These are phyloP conservation scores for Trypanosoma cruzi DNA, from an alignment of 208 protist species.

Conservation along the genomic window DNA sequence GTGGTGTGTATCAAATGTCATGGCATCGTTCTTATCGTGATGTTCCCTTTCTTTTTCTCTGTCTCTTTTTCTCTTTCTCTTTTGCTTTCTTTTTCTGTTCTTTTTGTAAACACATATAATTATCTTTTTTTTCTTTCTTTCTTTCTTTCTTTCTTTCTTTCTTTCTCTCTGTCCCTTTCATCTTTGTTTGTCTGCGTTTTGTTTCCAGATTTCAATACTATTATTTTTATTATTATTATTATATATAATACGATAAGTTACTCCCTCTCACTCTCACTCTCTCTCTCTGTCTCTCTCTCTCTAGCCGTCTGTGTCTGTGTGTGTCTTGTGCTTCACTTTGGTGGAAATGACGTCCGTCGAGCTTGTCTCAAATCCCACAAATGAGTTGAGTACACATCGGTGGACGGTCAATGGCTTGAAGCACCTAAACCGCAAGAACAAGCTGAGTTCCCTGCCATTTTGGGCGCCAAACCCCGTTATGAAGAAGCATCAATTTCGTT, in stretches of 20 bases:
- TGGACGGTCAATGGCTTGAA: constrained; percentile 45
- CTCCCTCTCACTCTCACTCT: too few relatives aligned
- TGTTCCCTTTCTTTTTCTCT: too few relatives aligned
- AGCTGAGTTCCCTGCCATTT: constrained; percentile 79
- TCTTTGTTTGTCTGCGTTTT: background rate
- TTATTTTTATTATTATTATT: too few relatives aligned
- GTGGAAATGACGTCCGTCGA: constrained; percentile 42
- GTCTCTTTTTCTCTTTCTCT: too few relatives aligned
- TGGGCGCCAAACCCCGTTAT: constrained; percentile 63
- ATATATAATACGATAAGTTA: too few relatives aligned
- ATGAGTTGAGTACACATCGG: constrained; percentile 46
- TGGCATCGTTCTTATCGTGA: too few relatives aligned
- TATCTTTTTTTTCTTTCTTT: too few relatives aligned
- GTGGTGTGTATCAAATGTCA: too few relatives aligned
- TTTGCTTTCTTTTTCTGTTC: constrained; percentile 3
- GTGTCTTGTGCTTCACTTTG: background rate
- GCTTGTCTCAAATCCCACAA: constrained; percentile 59
- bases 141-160: background rate
- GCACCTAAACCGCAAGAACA: constrained; percentile 74
- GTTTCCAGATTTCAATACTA: too few relatives aligned
- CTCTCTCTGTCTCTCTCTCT: too few relatives aligned
- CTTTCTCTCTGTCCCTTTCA: constrained; percentile 2
- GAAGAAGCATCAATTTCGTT: constrained; percentile 65
- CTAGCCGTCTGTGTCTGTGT: background rate
- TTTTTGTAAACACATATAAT: background rate